Conservation (phyloP, 2,329 filamentous ascomycete species). For the Thermomyces lanuginosus region DNA sequence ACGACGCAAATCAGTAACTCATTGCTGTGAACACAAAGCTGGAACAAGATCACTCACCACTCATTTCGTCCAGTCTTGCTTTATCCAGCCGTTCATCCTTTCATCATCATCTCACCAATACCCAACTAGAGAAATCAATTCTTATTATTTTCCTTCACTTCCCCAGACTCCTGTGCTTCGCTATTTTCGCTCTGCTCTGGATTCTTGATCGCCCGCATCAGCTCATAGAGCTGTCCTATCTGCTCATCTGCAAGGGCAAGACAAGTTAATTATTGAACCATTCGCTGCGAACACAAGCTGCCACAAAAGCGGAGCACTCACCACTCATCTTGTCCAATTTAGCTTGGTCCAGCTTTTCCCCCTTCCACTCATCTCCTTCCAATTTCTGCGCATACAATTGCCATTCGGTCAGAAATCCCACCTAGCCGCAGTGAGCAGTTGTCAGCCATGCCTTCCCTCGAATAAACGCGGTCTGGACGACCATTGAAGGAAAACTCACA, state of each 20-base stretch:
- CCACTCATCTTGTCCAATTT: constrained; percentile 93
- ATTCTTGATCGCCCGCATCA: constrained; percentile 55
- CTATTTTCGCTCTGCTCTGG: constrained; percentile 5
- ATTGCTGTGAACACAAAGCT: too few relatives aligned
- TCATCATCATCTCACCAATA: too few relatives aligned
- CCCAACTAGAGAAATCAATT: too few relatives aligned
- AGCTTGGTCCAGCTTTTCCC: constrained; percentile 62
- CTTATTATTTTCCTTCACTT: too few relatives aligned
- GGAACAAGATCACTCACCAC: too few relatives aligned
- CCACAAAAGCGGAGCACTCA: constrained; percentile 29
- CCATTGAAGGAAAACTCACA: constrained; percentile 40
- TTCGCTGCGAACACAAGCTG: constrained; percentile 4
- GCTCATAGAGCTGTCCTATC: constrained; percentile 78
- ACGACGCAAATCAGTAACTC: too few relatives aligned
- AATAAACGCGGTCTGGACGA: neutral
- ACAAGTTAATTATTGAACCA: constrained; percentile 1
- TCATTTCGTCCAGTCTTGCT: too few relatives aligned
- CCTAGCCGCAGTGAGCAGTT: constrained; percentile 34
- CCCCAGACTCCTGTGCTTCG: too few relatives aligned
- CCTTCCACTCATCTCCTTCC: constrained; percentile 73
- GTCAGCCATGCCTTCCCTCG: neutral
- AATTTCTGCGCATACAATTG: constrained; percentile 86
- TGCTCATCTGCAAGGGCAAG: constrained; percentile 56
- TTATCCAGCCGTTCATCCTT: too few relatives aligned
- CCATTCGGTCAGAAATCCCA: constrained; percentile 94